A percentile compares a stretch with the other conserved stretches of the same genome.
These are phyloP conservation scores for Sporothrix phasma DNA, from an alignment of 2,329 filamentous ascomycete genomes.

Conservation along the genomic window DNA sequence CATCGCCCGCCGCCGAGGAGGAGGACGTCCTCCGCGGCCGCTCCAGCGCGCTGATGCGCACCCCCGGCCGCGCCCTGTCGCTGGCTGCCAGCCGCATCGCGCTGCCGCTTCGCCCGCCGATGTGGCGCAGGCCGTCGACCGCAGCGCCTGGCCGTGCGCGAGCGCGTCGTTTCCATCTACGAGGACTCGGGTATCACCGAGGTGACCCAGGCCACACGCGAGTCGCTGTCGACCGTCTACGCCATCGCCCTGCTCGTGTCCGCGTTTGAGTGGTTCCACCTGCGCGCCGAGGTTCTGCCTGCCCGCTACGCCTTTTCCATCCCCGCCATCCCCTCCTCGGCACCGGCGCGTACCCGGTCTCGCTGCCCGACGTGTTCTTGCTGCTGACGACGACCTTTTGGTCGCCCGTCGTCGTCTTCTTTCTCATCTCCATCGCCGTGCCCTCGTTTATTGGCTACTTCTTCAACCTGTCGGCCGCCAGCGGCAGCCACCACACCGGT, in stretches of 20 bases:
- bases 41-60: slow-evolving; percentile 37
- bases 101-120: slow-evolving; percentile 70
- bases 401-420: slow-evolving; percentile 70
- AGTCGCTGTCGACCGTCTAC: slow-evolving; percentile 60
- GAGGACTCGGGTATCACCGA: slow-evolving; percentile 57
- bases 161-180: slow-evolving; percentile 54
- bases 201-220: slow-evolving; percentile 54
- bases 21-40: slow-evolving; percentile 30
- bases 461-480: slow-evolving; percentile 66
- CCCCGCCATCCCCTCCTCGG: slow-evolving; percentile 49
- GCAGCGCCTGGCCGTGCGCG: slow-evolving; percentile 56
- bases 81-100: slow-evolving; percentile 50
- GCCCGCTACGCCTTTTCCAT: slow-evolving; percentile 64
- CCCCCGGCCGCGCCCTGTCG: slow-evolving; percentile 42
- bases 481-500: slow-evolving; percentile 27
- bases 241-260: slow-evolving; percentile 61
- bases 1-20: slow-evolving; percentile 22
- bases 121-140: slow-evolving; percentile 67
- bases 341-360: slow-evolving; percentile 50
- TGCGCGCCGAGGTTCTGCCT: slow-evolving; percentile 62
- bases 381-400: slow-evolving; percentile 72
- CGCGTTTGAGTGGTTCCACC: slow-evolving; percentile 57
- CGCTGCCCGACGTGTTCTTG: slow-evolving; percentile 70
- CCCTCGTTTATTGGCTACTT: slow-evolving; percentile 74
- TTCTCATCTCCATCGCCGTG: slow-evolving; percentile 57